Base-by-base conservation (phyloP, 805 yeast species). In the Candida railenensis region DNA sequence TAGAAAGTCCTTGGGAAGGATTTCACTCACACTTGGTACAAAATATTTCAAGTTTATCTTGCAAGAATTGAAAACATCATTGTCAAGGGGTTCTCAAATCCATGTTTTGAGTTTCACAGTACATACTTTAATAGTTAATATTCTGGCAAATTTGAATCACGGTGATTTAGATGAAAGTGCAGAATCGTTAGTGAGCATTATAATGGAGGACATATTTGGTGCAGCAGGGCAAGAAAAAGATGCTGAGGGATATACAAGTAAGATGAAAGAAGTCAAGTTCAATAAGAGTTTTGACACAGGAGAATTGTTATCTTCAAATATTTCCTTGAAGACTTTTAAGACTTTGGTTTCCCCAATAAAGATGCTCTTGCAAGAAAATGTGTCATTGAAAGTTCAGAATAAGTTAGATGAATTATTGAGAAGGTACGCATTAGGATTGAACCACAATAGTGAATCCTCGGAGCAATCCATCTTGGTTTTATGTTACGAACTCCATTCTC, bases 141-240 rank as follows among this genome's bases (percentile, higher is more conserved):
- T 87, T 53, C 62, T 69, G 4, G 71, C 65, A 3, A 49, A 53
- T 3, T 63, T 88, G 37, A 48, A 58, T 0, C 86, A 80, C 52
- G 95, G 96, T 5, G 96, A 88, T 48, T 67, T 92, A 37, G 94
- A 90, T 62, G 83, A 80, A 12, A 74, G 81, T 9, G 79, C 85
- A 3, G 68, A 69, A 2, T 55, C 85, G 45, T 67, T 91, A 11
- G 83, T 85, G 53, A 82, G 80, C 19, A 72, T 89, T 14, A 74
- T 91, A 19, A 92, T 92, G 96, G 96, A 90, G 58, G 97, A 92
- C 58, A 78, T 83, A 3, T 91, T 94, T 64, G 99, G 99, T 20
- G 78, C 85, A 8, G 87, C 96, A 3, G 96, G 96, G 32, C 86
- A 85, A 59, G 98, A 94, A 58, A 92, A 94, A 61, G 98, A 94